phyloP scores from a whole-genome alignment of 2,329 filamentous ascomycete species.

The Elsinoe australis region DNA sequence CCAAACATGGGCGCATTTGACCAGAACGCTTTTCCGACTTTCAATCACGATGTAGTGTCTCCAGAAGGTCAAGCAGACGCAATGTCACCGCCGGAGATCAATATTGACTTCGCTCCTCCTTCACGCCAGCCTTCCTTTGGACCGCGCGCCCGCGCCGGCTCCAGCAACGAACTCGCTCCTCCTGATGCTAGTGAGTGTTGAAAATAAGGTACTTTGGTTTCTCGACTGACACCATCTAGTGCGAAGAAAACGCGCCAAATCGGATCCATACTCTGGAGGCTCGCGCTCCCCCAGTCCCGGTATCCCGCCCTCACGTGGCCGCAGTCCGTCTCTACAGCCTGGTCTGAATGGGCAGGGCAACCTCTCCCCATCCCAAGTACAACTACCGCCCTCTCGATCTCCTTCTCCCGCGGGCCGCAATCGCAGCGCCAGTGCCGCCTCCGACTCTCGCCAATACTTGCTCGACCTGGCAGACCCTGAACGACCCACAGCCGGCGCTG shows the following conservation, averaged over 20 bases:
- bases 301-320: slow-evolving; percentile 26
- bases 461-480: slow-evolving; percentile 83
- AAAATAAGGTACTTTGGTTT: too few relatives aligned
- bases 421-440: slow-evolving; percentile 45
- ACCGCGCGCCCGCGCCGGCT: slow-evolving; percentile 55
- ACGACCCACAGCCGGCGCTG: slow-evolving; percentile 56
- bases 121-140: slow-evolving; percentile 60
- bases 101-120: slow-evolving; percentile 82
- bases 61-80: slow-evolving; percentile 53
- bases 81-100: slow-evolving; percentile 90
- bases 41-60: slow-evolving; percentile 29
- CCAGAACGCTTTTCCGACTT: slow-evolving; percentile 9
- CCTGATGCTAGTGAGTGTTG: slow-evolving; percentile 54
- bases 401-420: slow-evolving; percentile 42
- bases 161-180: slow-evolving; percentile 74
- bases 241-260: slow-evolving; percentile 48
- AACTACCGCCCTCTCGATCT: slow-evolving; percentile 35
- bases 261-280: slow-evolving; percentile 48
- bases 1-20: slow-evolving; percentile 42
- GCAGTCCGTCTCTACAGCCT: slow-evolving; percentile 31
- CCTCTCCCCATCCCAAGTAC: slow-evolving; percentile 38
- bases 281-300: slow-evolving; percentile 40
- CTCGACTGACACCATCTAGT: neutral
- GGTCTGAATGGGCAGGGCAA: slow-evolving; percentile 27
- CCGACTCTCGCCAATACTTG: slow-evolving; percentile 63